Conservation (phyloP, 805 yeast genomes). For the Grigorovia yakushimaensis region DNA sequence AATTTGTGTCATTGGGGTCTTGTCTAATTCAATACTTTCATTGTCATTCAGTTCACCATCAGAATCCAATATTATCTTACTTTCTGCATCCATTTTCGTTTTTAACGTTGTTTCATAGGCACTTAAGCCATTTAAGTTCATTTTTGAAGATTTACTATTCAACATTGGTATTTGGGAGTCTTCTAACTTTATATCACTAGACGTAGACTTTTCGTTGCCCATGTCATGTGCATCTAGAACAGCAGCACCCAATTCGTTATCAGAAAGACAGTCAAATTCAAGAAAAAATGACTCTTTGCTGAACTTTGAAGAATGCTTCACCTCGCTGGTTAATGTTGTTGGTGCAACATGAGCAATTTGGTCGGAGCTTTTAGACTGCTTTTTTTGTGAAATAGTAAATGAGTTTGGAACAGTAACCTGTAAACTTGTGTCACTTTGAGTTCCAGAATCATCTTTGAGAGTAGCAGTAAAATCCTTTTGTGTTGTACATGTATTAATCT, state of each 20-base stretch:
- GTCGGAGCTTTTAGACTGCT: no score
- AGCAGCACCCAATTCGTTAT: no score
- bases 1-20: constrained; percentile 5
- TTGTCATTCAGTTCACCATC: constrained; percentile 8
- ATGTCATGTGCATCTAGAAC: no score
- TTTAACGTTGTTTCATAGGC: constrained; percentile 17
- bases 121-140: constrained; percentile 6
- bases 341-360: no score
- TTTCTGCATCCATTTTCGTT: constrained; percentile 6
- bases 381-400: no score
- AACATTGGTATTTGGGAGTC: neutral
- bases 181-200: no score
- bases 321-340: neutral
- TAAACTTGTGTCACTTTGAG: no score
- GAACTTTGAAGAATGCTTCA: constrained; percentile 4
- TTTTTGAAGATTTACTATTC: neutral
- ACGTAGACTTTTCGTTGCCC: no score
- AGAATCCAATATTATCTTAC: constrained; percentile 12
- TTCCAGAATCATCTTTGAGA: constrained; percentile 15
- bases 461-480: constrained; percentile 15
- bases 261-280: constrained; percentile 14
- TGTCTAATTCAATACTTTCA: neutral
- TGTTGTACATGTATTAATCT: constrained; percentile 6
- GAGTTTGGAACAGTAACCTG: no score
- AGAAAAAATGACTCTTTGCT: constrained; percentile 16